Evolutionary conservation across 345 rosid species (phyloP).

Genomic region (Moricandia arvensis): DNA sequence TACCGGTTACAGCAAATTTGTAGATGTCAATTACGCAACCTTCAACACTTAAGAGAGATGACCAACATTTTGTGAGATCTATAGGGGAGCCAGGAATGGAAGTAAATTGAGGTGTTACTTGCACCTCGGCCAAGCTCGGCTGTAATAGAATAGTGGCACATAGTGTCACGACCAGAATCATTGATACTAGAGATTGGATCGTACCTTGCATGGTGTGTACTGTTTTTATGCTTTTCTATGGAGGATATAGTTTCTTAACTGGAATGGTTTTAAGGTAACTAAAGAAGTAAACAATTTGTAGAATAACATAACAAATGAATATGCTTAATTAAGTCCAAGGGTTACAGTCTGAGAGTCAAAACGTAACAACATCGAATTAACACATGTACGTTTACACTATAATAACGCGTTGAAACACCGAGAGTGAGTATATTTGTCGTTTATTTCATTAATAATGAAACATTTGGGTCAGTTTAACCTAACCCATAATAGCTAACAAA

Average conservation of each 20-base stretch:
- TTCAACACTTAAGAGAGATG: not conserved
- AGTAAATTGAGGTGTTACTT: not conserved
- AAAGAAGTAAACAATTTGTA: not conserved
- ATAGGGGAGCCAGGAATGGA: not conserved
- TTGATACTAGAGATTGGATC: not conserved
- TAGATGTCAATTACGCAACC: not conserved
- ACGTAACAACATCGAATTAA: not conserved
- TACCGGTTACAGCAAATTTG: not conserved
- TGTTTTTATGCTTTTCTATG: not conserved
- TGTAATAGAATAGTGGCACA: not conserved
- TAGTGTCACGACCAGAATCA: not conserved
- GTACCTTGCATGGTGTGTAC: not conserved
- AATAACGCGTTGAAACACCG: not conserved
- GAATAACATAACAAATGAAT: not conserved
- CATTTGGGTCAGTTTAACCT: too few species aligned
- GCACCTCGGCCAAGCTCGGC: not conserved
- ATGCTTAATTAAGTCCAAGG: not conserved
- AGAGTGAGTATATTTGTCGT: too few species aligned
- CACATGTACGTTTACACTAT: not conserved
- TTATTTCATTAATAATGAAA: too few species aligned
- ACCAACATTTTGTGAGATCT: slow-evolving; percentile 7
- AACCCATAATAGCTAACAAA: too few species aligned
- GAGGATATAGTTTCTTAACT: not conserved
- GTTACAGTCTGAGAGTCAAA: too few species aligned
- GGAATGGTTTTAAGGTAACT: not conserved